These are phyloP conservation scores for Aspergillus aculeatus DNA, from an alignment of 2,329 filamentous ascomycete species.

Conservation along the genomic window DNA sequence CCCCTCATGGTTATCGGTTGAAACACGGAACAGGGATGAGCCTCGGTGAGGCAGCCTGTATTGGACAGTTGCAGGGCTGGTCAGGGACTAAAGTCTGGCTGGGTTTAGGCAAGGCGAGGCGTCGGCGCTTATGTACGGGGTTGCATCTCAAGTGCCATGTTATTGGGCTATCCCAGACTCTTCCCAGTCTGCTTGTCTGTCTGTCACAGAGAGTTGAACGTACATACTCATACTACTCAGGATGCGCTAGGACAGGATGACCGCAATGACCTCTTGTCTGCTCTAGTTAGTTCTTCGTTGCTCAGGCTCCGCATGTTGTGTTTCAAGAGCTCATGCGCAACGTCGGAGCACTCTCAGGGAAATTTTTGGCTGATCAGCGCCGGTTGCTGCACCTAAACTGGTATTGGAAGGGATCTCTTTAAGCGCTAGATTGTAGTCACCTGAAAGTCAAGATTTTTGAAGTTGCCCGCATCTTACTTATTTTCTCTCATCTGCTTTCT, in stretches of 20 bases:
- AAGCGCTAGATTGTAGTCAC: conserved; percentile 3
- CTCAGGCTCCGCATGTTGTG: neutral
- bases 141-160: conserved; percentile 2
- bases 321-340: neutral
- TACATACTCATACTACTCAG: neutral
- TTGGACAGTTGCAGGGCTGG: conserved; percentile 8
- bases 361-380: neutral
- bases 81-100: conserved; percentile 10
- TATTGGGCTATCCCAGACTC: conserved; percentile 5
- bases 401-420: neutral
- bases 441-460: neutral
- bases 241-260: neutral
- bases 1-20: neutral
- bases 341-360: neutral
- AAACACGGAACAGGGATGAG: conserved; percentile 7
- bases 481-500: neutral
- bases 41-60: conserved; percentile 2
- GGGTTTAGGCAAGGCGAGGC: conserved; percentile 4
- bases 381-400: neutral
- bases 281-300: neutral
- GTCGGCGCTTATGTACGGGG: conserved; percentile 7
- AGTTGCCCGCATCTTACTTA: neutral
- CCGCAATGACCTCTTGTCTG: neutral
- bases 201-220: neutral
- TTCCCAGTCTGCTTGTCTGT: neutral